Evolutionary conservation across 192 early-diverging fungal species (phyloP), one percentile per base, ranked within the genome.

Genomic region (Coemansia sp.): DNA sequence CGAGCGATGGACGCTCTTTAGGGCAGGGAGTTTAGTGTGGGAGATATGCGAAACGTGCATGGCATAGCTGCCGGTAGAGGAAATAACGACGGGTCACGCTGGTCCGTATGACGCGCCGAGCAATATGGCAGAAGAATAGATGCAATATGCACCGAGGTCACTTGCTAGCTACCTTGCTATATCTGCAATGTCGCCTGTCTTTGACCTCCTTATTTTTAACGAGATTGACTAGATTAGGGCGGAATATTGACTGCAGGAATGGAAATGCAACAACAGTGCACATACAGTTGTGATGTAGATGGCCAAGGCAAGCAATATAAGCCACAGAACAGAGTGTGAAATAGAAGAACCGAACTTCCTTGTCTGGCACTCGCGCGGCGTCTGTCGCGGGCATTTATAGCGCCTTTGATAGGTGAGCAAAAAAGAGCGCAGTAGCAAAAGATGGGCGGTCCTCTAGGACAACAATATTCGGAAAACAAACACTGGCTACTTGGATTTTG

Each of bases 391-490:
- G 52, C 38, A 44, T 44, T 44, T 44, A 44, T 44, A 44, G 27
- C 54, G 32, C 18, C 54, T 56, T 32, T 7, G 26, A 56, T 30
- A 56, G 54, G 54, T 27, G 18, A 56, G 54, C 49, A 64, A 54
- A 55, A 48, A 52, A 27, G 25, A 27, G 31, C 57, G 26, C 52
- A n/a, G 52, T 51, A 54, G 52, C 52, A 24, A 28, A n/a, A 54
- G 28, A 28, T 16, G 51, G 52, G 62, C 31, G 60, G 60, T 22
- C 10, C 57, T 38, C 25, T 48, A 19, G 44, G 56, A 54, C 52
- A 54, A 54, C 34, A 64, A 54, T 54, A 55, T 54, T 53, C 21
- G 61, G 25, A 64, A n/a, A 55, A 28, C 60, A 52, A 53, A 49
- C 51, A 31, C 31, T 25, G 49, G 60, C 51, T 54, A 34, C 6